A percentile compares a stretch with the other conserved stretches of the same genome.
Evolutionary conservation across 306 rosid species (phyloP).

Genomic region (Senna tora): DNA sequence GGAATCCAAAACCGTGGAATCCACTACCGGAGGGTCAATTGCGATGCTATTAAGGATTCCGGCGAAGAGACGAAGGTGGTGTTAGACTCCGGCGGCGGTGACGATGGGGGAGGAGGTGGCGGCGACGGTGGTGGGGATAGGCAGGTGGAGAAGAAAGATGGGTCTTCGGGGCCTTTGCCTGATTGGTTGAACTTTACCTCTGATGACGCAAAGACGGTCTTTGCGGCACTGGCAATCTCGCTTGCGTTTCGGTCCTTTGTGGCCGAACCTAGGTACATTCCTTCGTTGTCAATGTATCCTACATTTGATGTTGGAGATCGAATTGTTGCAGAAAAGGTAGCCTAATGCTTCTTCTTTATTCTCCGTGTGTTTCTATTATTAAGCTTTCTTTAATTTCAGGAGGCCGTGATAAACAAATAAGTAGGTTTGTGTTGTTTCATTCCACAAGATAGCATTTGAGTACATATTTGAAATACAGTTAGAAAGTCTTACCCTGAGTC

Average conservation of each 20-base stretch:
- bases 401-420: constrained; percentile 6
- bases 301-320: constrained; percentile 99
- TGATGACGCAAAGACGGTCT: constrained; percentile 82
- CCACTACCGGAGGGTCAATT: constrained; percentile 41
- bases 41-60: constrained; percentile 55
- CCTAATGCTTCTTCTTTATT: background rate
- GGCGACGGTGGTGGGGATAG: constrained; percentile 30
- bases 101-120: constrained; percentile 49
- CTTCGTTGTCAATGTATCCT: constrained; percentile 98
- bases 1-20: constrained; percentile 24
- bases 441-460: background rate
- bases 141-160: constrained; percentile 56
- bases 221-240: constrained; percentile 75
- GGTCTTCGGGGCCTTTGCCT: constrained; percentile 50
- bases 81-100: constrained; percentile 46
- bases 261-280: constrained; percentile 99
- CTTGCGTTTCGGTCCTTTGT: constrained; percentile 69
- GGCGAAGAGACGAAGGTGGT: constrained; percentile 53
- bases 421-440: background rate
- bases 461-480: background rate
- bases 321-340: constrained; percentile 95
- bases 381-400: background rate
- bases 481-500: background rate
- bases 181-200: constrained; percentile 79
- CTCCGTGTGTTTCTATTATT: background rate